These are phyloP conservation scores for Phaeodactylum tricornutum DNA, from an alignment of 108 stramenopile genomes.

Conservation along the genomic window DNA sequence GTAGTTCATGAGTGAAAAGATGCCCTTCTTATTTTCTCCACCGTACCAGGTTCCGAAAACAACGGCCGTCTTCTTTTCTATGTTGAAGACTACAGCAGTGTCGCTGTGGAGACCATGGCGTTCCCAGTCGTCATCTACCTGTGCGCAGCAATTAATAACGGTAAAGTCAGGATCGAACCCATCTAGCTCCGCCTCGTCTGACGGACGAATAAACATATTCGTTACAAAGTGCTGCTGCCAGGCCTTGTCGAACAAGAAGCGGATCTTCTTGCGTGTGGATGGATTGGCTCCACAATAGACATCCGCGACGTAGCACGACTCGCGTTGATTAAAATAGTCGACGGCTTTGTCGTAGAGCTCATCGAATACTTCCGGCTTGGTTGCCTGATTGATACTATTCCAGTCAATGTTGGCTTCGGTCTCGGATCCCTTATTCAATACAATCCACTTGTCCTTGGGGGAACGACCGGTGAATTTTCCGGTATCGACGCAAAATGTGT, in stretches of 20 bases:
- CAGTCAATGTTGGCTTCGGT: conserved; percentile 85
- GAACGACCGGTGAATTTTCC: conserved; percentile 97
- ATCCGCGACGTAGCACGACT: conserved; percentile 89
- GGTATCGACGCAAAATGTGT: conserved; percentile 91
- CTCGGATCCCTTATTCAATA: conserved; percentile 58
- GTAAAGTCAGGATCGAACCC: conserved; percentile 93
- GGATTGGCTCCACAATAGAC: conserved; percentile 88
- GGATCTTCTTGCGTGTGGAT: conserved; percentile 74
- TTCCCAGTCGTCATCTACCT: conserved; percentile 85
- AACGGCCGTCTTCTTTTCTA: conserved; percentile 88
- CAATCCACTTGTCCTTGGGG: conserved; percentile 94
- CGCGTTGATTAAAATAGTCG: conserved; percentile 78
- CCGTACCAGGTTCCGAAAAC: conserved; percentile 98
- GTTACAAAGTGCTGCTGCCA: conserved; percentile 81
- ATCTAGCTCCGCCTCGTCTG: conserved; percentile 48
- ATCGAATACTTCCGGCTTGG: conserved; percentile 86
- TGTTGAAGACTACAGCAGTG: conserved; percentile 93
- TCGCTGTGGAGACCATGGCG: conserved; percentile 86
- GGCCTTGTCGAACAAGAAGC: conserved; percentile 95
- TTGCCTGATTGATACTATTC: conserved; percentile 90
- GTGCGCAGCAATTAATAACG: conserved; percentile 92
- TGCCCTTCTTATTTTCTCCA: conserved; percentile 98
- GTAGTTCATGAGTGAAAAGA: conserved; percentile 98
- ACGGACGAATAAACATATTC: conserved; percentile 97
- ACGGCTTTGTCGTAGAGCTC: conserved; percentile 90